Evolutionary conservation across 176 grass and related monocot genomes (phyloP).

Genomic region (Oropetium thomaeum): DNA sequence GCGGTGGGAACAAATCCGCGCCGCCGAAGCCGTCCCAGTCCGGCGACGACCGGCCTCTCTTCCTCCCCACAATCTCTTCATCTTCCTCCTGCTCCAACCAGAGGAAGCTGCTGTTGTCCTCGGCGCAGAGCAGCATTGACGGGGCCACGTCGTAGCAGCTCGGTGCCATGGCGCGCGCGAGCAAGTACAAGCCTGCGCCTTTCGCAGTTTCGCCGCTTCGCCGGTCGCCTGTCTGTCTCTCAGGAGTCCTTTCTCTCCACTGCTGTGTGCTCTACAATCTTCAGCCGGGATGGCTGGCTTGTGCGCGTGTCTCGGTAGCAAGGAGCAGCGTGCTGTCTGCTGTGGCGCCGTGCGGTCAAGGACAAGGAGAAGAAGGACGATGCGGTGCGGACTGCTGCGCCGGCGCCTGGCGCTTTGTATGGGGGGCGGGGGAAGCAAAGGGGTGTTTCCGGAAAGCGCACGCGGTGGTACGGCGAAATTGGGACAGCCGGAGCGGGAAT

Average conservation of each 20-base stretch:
- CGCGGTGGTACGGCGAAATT: conserved; percentile 30
- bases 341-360: conserved; percentile 11
- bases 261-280: not conserved
- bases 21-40: conserved; percentile 33
- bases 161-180: conserved; percentile 45
- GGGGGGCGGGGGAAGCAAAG: not conserved
- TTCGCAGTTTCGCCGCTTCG: no score
- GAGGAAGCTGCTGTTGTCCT: conserved; percentile 78
- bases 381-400: not conserved
- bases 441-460: conserved; percentile 43
- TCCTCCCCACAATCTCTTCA: conserved; percentile 23
- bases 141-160: conserved; percentile 61
- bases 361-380: not conserved
- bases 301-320: conserved; percentile 18
- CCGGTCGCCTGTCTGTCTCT: not conserved
- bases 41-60: conserved; percentile 10
- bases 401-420: conserved; percentile 33
- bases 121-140: conserved; percentile 80
- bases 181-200: not conserved
- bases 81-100: conserved; percentile 48
- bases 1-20: conserved; percentile 54
- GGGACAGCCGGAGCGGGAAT: conserved; percentile 32
- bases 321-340: conserved; percentile 17
- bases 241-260: no score
- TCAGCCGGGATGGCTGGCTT: conserved; percentile 2